phyloP scores from a whole-genome alignment of 1,139 yeast genomes.

The Groenewaldozyma sp. region DNA sequence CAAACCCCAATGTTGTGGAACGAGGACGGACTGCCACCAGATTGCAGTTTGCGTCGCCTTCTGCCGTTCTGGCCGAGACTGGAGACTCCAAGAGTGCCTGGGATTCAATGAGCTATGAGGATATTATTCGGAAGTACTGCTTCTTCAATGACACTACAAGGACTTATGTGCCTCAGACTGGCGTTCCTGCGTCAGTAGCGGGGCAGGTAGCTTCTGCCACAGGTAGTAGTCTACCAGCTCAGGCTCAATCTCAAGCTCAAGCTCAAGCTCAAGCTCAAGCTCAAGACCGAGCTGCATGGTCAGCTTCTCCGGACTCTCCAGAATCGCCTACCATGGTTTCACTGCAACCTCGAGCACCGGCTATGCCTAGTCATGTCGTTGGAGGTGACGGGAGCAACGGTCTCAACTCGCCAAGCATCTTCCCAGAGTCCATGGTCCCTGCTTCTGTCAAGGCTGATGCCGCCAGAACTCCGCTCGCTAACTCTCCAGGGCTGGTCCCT shows the following conservation, averaged over 20 bases:
- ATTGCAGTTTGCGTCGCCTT: constrained; percentile 3
- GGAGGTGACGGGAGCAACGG: too few species aligned
- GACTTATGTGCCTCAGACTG: background rate
- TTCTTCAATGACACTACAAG: constrained; percentile 36
- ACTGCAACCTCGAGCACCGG: too few species aligned
- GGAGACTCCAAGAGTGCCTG: constrained; percentile 29
- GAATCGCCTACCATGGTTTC: too few species aligned
- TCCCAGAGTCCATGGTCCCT: background rate
- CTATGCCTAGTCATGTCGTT: too few species aligned
- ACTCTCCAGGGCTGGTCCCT: background rate
- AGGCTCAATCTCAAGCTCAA: background rate
- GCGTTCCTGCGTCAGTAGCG: too few species aligned
- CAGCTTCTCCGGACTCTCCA: too few species aligned
- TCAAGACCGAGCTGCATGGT: background rate
- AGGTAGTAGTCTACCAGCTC: too few species aligned
- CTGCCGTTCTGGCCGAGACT: constrained; percentile 5
- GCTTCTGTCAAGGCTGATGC: background rate
- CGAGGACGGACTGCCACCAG: background rate
- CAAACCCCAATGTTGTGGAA: background rate
- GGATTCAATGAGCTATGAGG: constrained; percentile 57
- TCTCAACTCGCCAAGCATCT: too few species aligned
- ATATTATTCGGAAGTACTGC: constrained; percentile 63
- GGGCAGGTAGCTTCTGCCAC: too few species aligned
- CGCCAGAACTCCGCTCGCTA: background rate
- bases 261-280: background rate